phyloP scores from a whole-genome alignment of 345 rosid species.

The Anastatica hierochuntica region DNA sequence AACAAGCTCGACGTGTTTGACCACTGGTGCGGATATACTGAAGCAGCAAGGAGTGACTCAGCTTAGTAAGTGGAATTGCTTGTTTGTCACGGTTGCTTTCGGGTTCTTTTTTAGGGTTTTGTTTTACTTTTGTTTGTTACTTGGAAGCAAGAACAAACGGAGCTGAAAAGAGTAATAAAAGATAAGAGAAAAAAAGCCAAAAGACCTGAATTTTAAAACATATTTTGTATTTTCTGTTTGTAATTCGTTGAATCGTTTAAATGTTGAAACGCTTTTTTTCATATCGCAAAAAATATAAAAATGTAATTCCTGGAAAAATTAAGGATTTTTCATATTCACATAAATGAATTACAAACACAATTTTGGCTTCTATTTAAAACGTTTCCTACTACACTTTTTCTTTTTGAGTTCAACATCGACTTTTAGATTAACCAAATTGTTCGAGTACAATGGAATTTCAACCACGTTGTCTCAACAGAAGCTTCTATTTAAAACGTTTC shows the following conservation, averaged over 20 bases:
- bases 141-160: slow-evolving; percentile 94
- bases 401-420: not conserved
- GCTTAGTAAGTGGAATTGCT: slow-evolving; percentile 70
- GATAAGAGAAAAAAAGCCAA: not conserved
- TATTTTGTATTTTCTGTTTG: slow-evolving; percentile 6
- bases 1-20: slow-evolving; percentile 69
- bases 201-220: not conserved
- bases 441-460: no score
- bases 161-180: slow-evolving; percentile 25
- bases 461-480: no score
- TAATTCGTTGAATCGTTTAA: slow-evolving; percentile 7
- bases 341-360: slow-evolving; percentile 20
- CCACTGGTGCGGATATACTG: slow-evolving; percentile 61
- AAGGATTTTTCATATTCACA: slow-evolving; percentile 15
- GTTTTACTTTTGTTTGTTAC: slow-evolving; percentile 64
- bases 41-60: slow-evolving; percentile 60
- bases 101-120: slow-evolving; percentile 80
- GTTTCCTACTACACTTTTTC: no score
- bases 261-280: no score
- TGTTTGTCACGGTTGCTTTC: slow-evolving; percentile 73
- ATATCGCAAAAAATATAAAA: no score
- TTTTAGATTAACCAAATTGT: no score
- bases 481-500: not conserved
- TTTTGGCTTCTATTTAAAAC: no score
- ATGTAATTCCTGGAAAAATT: no score